A percentile compares a stretch with the other conserved stretches of the same genome.
These are phyloP conservation scores for Verticillium tricorpus DNA, from an alignment of 2,329 filamentous ascomycete genomes.

Conservation along the genomic window DNA sequence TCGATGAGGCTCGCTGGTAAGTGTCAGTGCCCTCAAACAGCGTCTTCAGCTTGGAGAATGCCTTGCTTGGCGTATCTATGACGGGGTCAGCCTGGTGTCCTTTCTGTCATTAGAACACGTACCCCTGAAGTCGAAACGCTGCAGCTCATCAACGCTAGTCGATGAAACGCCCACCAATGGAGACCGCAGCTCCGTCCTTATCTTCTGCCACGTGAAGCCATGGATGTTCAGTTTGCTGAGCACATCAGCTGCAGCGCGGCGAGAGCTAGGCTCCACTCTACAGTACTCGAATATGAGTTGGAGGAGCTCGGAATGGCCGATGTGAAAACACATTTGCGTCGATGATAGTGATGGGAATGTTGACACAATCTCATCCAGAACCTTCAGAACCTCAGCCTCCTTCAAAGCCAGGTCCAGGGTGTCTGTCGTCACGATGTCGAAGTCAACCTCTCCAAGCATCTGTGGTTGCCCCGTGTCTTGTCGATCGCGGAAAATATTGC, in stretches of 20 bases:
- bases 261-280: conserved; percentile 64
- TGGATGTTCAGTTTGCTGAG: conserved; percentile 84
- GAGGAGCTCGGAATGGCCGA: conserved; percentile 84
- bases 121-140: conserved; percentile 87
- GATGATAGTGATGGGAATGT: conserved; percentile 72
- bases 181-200: conserved; percentile 77
- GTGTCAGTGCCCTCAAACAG: conserved; percentile 60
- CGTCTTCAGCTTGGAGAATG: conserved; percentile 53
- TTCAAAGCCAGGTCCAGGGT: conserved; percentile 79
- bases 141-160: conserved; percentile 85
- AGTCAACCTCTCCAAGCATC: conserved; percentile 86
- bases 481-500: conserved; percentile 78
- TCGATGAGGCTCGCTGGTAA: conserved; percentile 69
- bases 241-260: conserved; percentile 72
- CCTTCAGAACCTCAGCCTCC: conserved; percentile 91
- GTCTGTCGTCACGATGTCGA: conserved; percentile 86
- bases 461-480: conserved; percentile 75
- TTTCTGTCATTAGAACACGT: conserved; percentile 16
- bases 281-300: conserved; percentile 89
- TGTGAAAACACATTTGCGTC: conserved; percentile 77
- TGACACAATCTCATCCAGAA: conserved; percentile 83
- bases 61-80: conserved; percentile 50
- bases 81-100: background rate
- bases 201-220: conserved; percentile 76
- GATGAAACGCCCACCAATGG: conserved; percentile 76